Percentiles rank a stretch among this genome's conserved stretches.
Conservation (phyloP, 441 rosid species). For the Erodium trifolium region DNA sequence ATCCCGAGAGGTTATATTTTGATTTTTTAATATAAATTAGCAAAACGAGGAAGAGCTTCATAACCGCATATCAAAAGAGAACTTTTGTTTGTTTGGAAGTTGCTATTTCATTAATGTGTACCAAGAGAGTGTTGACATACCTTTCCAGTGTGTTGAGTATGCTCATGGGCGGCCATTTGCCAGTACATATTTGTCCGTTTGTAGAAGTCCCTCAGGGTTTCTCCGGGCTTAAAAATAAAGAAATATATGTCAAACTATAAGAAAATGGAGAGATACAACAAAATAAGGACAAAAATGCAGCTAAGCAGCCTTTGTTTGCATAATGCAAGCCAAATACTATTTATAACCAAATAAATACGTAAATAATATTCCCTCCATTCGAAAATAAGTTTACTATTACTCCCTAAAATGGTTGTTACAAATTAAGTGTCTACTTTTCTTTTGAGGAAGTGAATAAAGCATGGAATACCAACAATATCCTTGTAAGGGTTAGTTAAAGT, state of each 20-base stretch:
- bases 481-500: not conserved
- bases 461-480: not conserved
- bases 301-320: too few species aligned
- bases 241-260: constrained; percentile 13
- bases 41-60: not conserved
- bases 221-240: constrained; percentile 70
- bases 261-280: not conserved
- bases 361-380: not conserved
- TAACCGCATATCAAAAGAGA: not conserved
- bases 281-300: constrained; percentile 1
- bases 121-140: constrained; percentile 23
- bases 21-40: not conserved
- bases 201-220: constrained; percentile 84
- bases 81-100: not conserved
- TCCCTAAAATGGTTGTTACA: not conserved
- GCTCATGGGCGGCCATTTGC: constrained; percentile 99
- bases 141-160: constrained; percentile 98
- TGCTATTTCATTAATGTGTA: not conserved
- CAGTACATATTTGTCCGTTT: constrained; percentile 85
- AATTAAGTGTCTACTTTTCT: not conserved
- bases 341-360: not conserved
- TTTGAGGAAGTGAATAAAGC: not conserved
- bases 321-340: not conserved
- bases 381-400: not conserved
- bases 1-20: too few species aligned